Evolutionary conservation across 176 grass and related monocot species (phyloP), one percentile per base, ranked within the genome.

Genomic region (Dactylis glomerata): DNA sequence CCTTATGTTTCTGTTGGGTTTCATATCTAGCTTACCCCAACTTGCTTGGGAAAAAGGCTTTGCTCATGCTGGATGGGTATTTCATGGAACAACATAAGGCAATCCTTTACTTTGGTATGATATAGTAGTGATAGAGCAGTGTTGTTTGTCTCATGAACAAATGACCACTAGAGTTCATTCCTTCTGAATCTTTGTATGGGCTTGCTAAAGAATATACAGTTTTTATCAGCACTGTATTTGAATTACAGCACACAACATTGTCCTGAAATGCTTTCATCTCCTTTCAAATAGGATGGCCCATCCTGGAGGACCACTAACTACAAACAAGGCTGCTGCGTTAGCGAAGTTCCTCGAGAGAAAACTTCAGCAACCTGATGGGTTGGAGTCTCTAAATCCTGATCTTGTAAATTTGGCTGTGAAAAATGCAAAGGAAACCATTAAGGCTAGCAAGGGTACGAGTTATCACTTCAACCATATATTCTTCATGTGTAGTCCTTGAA

Each of bases 271-370:
- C 19, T 84, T 68, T 87, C 50, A 52, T 75, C 37, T 76, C 70
- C 76, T 68, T 55, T 87, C 31, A 62, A 80, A 87, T 73, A 99
- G 93, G 73, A 87, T 91, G 83, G 89, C 96, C 77, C 93, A 99
- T 88, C 93, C 96, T 27, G 88, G 93, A 71, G 93, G 96, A 80
- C 91, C 93, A 47, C 70, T 99, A 74, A 96, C 89, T 51, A 99
- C 96, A 76, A 96, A 99, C 81, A 99, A 99, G 88, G 96, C 96
- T 87, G 93, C 93, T n/a, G 93, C 96, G 36, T 89, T 99, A 78
- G 96, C 91, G 20, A 99, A 96, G 73, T 99, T 99, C 82, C 91
- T 99, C 2, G 93, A 99, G 91, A 92, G 96, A 79, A 99, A 99
- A 78, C 93, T 99, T 49, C 93, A 94, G 86, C 88, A 94, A 41